These are phyloP conservation scores for Carpinus fangiana DNA, from an alignment of 306 rosid genomes.

Conservation along the genomic window DNA sequence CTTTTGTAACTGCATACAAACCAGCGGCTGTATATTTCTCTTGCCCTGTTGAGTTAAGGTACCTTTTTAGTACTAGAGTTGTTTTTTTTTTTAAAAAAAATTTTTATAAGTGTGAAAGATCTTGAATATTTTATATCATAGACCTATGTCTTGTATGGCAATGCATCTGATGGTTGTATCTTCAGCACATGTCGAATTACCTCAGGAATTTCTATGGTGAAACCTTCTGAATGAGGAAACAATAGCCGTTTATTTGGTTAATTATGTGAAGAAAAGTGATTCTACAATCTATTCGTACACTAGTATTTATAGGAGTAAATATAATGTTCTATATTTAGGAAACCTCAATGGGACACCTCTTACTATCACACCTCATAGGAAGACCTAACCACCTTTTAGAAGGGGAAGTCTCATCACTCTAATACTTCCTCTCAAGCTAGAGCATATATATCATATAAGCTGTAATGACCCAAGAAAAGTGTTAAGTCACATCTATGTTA, in stretches of 20 bases:
- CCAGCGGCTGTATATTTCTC: slow-evolving; percentile 75
- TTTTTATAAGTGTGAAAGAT: not conserved
- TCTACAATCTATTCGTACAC: too few relatives aligned
- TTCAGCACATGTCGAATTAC: not conserved
- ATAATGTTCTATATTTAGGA: too few relatives aligned
- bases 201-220: not conserved
- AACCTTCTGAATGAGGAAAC: not conserved
- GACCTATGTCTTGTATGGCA: not conserved
- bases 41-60: slow-evolving; percentile 83
- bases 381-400: too few relatives aligned
- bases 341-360: too few relatives aligned
- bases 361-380: too few relatives aligned
- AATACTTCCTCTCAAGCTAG: too few relatives aligned
- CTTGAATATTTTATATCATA: not conserved
- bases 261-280: not conserved
- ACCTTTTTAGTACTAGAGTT: not conserved
- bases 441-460: too few relatives aligned
- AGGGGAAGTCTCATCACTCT: too few relatives aligned
- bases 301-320: too few relatives aligned
- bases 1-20: slow-evolving; percentile 62
- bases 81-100: not conserved
- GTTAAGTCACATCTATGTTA: too few relatives aligned
- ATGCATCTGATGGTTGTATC: not conserved
- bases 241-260: not conserved
- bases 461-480: too few relatives aligned